Conservation (phyloP, 139 green algal species). For the Limnomonas spitsbergensis region DNA sequence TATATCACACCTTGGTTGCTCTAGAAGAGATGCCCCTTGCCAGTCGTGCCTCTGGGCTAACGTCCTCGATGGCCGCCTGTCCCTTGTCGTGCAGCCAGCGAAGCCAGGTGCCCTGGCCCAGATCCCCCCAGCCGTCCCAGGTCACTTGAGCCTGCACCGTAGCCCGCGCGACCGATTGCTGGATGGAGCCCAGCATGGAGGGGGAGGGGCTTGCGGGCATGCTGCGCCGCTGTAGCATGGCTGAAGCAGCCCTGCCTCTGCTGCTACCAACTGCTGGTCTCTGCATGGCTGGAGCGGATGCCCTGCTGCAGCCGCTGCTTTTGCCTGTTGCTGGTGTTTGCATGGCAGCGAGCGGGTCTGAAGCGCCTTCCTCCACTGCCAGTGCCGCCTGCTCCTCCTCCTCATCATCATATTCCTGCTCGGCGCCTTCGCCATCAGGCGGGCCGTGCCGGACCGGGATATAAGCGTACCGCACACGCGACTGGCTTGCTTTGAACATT, state of each 20-base stretch:
- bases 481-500: not conserved
- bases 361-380: too few species aligned
- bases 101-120: conserved; percentile 10
- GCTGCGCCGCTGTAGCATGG: not conserved
- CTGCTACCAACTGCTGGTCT: too few species aligned
- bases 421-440: too few species aligned
- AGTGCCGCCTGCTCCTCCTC: too few species aligned
- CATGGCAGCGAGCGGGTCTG: not conserved
- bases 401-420: too few species aligned
- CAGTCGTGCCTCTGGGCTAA: conserved; percentile 2
- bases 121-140: conserved; percentile 5
- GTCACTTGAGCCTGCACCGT: not conserved
- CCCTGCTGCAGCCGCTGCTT: not conserved
- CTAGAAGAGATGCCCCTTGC: conserved; percentile 12
- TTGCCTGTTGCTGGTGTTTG: not conserved
- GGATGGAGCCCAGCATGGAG: not conserved
- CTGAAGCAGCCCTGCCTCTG: not conserved
- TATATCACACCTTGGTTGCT: not conserved
- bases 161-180: not conserved
- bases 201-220: not conserved
- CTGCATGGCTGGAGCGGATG: not conserved
- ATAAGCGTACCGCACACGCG: not conserved
- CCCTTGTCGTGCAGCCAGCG: conserved; percentile 12
- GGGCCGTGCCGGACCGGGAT: conserved; percentile 5
- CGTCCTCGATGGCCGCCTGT: conserved; percentile 1